phyloP scores from a whole-genome alignment of 768 basidiomycete genomes.

The Cystofilobasidium bisporidii region DNA sequence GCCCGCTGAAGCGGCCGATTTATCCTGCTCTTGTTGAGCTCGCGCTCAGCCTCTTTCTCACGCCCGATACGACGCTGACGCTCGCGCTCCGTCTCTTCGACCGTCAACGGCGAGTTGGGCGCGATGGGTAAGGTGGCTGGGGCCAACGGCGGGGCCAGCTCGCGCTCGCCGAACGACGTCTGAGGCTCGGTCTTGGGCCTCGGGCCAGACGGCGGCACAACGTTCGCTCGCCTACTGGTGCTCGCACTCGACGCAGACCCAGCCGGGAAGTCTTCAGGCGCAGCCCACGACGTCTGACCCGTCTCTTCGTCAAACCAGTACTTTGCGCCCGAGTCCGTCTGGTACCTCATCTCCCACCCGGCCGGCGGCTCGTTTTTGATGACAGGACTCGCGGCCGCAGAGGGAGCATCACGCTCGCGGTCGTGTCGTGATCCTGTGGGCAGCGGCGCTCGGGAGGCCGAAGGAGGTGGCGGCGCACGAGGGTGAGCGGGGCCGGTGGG shows the following conservation, averaged over 20 bases:
- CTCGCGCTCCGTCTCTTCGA: not conserved
- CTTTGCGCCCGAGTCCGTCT: not conserved
- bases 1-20: not conserved
- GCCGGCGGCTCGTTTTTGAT: not conserved
- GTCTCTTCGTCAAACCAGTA: not conserved
- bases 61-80: not conserved
- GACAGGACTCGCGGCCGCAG: not conserved
- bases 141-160: no score
- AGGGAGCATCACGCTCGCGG: not conserved
- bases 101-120: no score
- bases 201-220: no score
- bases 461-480: no score
- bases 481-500: no score
- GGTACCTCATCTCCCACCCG: not conserved
- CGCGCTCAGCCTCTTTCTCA: not conserved
- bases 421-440: not conserved
- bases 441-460: no score
- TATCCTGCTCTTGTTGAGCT: not conserved
- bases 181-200: no score
- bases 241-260: no score
- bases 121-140: no score
- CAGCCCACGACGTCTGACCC: not conserved
- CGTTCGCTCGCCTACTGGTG: no score
- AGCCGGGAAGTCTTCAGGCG: not conserved
- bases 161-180: no score